Conservation (phyloP, 495 filamentous ascomycete species). For the Hypoxylon fuscum region DNA sequence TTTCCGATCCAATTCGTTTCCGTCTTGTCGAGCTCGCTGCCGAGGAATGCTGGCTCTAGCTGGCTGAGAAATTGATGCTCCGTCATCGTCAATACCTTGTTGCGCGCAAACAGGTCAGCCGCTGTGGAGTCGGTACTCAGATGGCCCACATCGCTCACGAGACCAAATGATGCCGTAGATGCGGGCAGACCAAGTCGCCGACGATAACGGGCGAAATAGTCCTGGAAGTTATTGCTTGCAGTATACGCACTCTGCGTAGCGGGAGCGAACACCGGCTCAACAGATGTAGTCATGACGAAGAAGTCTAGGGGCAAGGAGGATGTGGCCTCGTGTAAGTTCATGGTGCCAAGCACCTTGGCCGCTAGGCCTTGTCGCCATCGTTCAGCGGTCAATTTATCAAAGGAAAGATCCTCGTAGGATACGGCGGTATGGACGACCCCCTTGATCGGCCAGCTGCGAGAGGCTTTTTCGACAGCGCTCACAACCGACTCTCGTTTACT, state of each 20-base stretch:
- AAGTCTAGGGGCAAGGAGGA: conserved; percentile 57
- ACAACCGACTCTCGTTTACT: not conserved
- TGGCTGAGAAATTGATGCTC: conserved; percentile 19
- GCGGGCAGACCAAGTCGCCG: conserved; percentile 41
- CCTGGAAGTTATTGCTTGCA: conserved; percentile 63
- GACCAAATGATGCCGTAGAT: conserved; percentile 7
- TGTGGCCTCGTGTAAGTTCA: conserved; percentile 54
- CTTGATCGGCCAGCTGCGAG: conserved; percentile 48
- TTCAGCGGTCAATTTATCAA: conserved; percentile 51
- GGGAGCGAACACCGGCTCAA: conserved; percentile 56
- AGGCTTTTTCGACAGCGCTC: not conserved
- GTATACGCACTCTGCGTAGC: conserved; percentile 62
- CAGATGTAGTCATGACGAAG: conserved; percentile 63
- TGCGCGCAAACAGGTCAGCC: conserved; percentile 6
- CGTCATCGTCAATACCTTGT: conserved; percentile 12
- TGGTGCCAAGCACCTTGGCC: conserved; percentile 53
- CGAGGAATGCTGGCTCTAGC: conserved; percentile 35
- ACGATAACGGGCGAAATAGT: conserved; percentile 50
- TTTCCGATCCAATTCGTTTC: not conserved
- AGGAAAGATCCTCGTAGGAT: conserved; percentile 53
- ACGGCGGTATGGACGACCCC: conserved; percentile 53
- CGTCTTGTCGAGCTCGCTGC: not conserved
- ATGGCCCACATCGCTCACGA: conserved; percentile 11
- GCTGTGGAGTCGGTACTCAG: conserved; percentile 17
- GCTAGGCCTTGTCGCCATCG: conserved; percentile 42